Percentiles rank a stretch among this genome's conserved stretches.
Conservation (phyloP, 139 green algal genomes). For the Asterochloris erici region DNA sequence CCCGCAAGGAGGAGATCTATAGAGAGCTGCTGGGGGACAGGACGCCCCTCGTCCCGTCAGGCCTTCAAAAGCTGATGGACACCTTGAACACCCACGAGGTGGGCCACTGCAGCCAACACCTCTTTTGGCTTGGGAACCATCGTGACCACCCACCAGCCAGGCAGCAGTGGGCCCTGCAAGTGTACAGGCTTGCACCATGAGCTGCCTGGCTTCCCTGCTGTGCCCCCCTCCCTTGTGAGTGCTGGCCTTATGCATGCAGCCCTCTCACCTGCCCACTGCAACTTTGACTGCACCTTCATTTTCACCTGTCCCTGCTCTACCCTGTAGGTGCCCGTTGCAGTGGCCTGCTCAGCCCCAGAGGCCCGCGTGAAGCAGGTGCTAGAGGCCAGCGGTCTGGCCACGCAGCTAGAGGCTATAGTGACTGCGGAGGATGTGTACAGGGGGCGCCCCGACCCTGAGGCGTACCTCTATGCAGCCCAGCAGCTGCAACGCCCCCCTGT, state of each 20-base stretch:
- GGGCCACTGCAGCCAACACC: too few species aligned
- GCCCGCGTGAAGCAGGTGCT: slow-evolving; percentile 40
- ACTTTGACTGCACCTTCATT: neutral
- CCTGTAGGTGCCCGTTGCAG: slow-evolving; percentile 62
- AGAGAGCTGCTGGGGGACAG: slow-evolving; percentile 42
- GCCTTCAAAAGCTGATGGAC: slow-evolving; percentile 65
- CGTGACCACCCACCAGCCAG: too few species aligned
- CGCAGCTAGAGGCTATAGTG: slow-evolving; percentile 72
- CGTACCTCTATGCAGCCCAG: slow-evolving; percentile 70
- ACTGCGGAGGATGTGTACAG: slow-evolving; percentile 73
- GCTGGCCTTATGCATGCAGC: too few species aligned
- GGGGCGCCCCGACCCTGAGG: slow-evolving; percentile 71
- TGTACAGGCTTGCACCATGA: too few species aligned
- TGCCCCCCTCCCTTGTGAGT: too few species aligned
- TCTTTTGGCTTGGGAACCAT: too few species aligned
- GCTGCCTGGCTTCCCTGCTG: too few species aligned
- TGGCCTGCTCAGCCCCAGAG: slow-evolving; percentile 66
- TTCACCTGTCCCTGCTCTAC: neutral
- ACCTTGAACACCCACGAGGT: slow-evolving; percentile 45
- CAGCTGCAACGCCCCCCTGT: slow-evolving; percentile 76
- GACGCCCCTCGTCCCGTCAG: slow-evolving; percentile 40
- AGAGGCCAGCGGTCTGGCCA: slow-evolving; percentile 45
- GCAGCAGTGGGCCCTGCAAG: too few species aligned
- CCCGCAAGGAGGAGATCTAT: slow-evolving; percentile 76
- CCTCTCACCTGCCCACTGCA: too few species aligned